These are phyloP conservation scores for Diversispora eburnea DNA, from an alignment of 192 early-diverging fungal species.

Conservation along the genomic window DNA sequence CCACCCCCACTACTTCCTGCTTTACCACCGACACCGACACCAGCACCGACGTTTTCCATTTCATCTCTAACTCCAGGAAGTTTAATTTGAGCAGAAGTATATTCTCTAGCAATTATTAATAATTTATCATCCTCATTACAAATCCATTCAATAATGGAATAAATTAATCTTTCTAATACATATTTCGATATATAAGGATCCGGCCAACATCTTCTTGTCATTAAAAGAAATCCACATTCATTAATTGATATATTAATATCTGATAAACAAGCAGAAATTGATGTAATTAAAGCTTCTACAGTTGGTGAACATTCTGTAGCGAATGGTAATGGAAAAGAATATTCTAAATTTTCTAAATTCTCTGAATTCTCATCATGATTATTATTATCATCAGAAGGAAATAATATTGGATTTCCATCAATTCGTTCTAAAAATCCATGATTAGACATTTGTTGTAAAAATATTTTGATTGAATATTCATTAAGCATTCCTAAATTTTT, in stretches of 20 bases:
- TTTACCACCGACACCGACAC: too few species aligned
- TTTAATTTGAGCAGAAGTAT: conserved; percentile 35
- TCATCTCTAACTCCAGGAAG: conserved; percentile 38
- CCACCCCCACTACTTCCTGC: conserved; percentile 16
- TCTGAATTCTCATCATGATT: background rate
- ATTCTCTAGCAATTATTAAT: conserved; percentile 44
- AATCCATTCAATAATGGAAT: conserved; percentile 48
- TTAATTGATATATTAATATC: conserved; percentile 52
- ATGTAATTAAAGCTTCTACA: conserved; percentile 50
- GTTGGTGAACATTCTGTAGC: conserved; percentile 49
- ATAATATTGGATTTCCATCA: conserved; percentile 45
- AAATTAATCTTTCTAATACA: conserved; percentile 45
- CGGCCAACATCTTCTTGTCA: conserved; percentile 53
- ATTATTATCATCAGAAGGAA: background rate
- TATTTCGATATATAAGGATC: conserved; percentile 56
- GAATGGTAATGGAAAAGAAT: conserved; percentile 48
- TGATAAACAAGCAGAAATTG: conserved; percentile 47
- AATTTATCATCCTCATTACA: conserved; percentile 52
- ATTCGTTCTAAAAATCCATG: conserved; percentile 52
- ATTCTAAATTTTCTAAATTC: conserved; percentile 20
- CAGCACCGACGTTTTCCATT: conserved; percentile 23
- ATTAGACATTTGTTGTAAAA: conserved; percentile 55
- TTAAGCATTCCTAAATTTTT: conserved; percentile 41
- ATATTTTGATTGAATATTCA: conserved; percentile 28
- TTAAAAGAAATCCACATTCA: conserved; percentile 51